phyloP scores from a whole-genome alignment of 345 rosid species.

The Leavenworthia alabamica region DNA sequence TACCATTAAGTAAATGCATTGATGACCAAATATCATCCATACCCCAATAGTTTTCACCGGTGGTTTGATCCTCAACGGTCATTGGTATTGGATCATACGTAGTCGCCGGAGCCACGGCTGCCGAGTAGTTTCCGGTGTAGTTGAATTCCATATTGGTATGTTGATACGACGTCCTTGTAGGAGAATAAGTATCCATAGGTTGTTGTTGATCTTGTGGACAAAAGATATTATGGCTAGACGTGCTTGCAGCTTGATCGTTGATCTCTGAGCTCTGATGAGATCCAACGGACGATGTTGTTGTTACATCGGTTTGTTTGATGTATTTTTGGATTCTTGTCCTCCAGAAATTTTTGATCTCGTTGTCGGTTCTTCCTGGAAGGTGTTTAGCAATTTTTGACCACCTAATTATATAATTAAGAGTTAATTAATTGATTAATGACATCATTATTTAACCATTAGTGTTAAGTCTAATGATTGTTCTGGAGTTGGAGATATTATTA shows the following conservation, averaged over 20 bases:
- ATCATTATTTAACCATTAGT: not conserved
- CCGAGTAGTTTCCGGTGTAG: conserved; percentile 22
- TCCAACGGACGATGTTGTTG: conserved; percentile 32
- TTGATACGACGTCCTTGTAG: conserved; percentile 39
- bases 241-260: conserved; percentile 31
- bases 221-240: conserved; percentile 42
- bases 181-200: conserved; percentile 45
- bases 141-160: conserved; percentile 23
- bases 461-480: not conserved
- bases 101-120: not conserved
- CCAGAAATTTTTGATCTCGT: conserved; percentile 95
- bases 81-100: conserved; percentile 19
- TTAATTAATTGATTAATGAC: not conserved
- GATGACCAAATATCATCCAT: conserved; percentile 80
- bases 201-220: conserved; percentile 36
- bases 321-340: conserved; percentile 94
- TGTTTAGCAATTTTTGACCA: conserved; percentile 97
- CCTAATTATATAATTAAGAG: conserved; percentile 37
- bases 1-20: conserved; percentile 61
- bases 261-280: conserved; percentile 40
- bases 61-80: conserved; percentile 31
- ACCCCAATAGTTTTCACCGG: conserved; percentile 67
- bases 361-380: conserved; percentile 95
- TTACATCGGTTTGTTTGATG: conserved; percentile 48
- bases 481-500: conserved; percentile 5